Conservation (phyloP, 306 rosid genomes). For the Rosa persica region DNA sequence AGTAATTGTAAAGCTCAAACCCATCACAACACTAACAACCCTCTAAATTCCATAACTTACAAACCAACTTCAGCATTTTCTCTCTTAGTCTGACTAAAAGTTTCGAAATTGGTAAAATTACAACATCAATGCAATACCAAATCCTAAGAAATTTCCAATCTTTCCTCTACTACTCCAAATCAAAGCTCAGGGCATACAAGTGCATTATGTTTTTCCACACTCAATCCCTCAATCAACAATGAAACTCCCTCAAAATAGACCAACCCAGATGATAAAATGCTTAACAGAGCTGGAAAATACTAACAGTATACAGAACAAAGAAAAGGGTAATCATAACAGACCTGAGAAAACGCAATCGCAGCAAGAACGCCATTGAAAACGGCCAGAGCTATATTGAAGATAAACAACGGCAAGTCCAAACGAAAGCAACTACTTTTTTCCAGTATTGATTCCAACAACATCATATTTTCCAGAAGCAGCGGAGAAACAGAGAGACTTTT, state of each 20-base stretch:
- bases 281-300: background rate
- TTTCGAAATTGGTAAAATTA: background rate
- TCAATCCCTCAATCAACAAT: background rate
- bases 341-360: constrained; percentile 58
- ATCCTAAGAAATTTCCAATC: background rate
- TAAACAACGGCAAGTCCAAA: constrained; percentile 45
- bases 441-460: constrained; percentile 27
- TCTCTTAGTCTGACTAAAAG: background rate
- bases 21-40: background rate
- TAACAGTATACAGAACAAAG: constrained; percentile 9
- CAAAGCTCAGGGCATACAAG: background rate
- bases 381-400: constrained; percentile 52
- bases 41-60: background rate
- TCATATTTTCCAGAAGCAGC: constrained; percentile 17
- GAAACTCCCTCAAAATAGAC: background rate
- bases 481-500: background rate
- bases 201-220: background rate
- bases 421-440: constrained; percentile 29
- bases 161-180: constrained; percentile 6
- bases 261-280: constrained; percentile 10
- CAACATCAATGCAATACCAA: constrained; percentile 2
- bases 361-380: constrained; percentile 51
- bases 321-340: constrained; percentile 10
- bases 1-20: background rate
- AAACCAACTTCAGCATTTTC: background rate